Evolutionary conservation across 495 filamentous ascomycete species (phyloP).

Genomic region (Evansstolkia leycettana): DNA sequence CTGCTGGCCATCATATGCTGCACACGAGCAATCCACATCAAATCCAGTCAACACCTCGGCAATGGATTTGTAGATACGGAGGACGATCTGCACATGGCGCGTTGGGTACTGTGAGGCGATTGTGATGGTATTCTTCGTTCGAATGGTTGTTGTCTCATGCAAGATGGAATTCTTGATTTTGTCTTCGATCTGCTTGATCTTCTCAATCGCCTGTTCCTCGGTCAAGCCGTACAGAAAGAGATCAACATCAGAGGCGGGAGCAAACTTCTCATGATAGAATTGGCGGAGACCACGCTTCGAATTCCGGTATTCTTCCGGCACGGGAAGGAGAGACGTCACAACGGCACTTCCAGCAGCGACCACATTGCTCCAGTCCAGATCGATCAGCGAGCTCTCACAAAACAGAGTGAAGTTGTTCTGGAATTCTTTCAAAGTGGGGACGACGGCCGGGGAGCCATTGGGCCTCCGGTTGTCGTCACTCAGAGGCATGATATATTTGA

Average conservation of each 20-base stretch:
- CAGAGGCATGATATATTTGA: constrained; percentile 61
- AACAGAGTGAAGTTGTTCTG: constrained; percentile 67
- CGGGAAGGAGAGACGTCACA: constrained; percentile 58
- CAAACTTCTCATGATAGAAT: constrained; percentile 69
- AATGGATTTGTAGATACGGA: constrained; percentile 69
- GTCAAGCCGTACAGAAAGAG: constrained; percentile 70
- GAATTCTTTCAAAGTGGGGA: constrained; percentile 53
- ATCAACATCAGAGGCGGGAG: constrained; percentile 75
- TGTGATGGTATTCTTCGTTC: constrained; percentile 75
- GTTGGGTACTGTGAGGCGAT: constrained; percentile 74
- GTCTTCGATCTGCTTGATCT: constrained; percentile 68
- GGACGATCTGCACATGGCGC: constrained; percentile 71
- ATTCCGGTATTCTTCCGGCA: constrained; percentile 48
- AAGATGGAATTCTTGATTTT: constrained; percentile 59
- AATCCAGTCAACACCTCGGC: constrained; percentile 77
- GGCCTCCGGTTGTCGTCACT: constrained; percentile 42
- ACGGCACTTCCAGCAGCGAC: constrained; percentile 68
- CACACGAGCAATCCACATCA: constrained; percentile 73
- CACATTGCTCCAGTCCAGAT: constrained; percentile 67
- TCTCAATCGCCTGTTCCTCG: constrained; percentile 60
- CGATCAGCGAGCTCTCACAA: constrained; percentile 49
- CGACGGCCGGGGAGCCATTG: constrained; percentile 51
- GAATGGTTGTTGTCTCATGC: constrained; percentile 60
- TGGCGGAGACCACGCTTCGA: constrained; percentile 52
- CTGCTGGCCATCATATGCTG: constrained; percentile 64